A percentile compares a stretch with the other conserved stretches of the same genome.
These are phyloP conservation scores for Trifolium pratense DNA, from an alignment of 306 rosid species.

Conservation along the genomic window DNA sequence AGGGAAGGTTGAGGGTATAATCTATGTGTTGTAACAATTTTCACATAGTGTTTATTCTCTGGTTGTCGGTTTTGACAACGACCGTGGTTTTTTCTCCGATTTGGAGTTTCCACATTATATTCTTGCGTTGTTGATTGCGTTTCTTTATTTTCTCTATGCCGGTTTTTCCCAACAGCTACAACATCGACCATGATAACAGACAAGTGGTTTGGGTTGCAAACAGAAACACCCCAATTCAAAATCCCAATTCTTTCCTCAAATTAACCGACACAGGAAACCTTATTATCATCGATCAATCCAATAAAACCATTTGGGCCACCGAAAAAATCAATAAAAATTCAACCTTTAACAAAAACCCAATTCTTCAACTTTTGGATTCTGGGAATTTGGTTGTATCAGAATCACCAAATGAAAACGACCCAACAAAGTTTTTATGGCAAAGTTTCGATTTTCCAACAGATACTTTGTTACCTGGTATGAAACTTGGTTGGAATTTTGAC, in stretches of 20 bases:
- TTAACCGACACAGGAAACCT: slow-evolving; percentile 51
- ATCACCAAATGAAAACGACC: slow-evolving; percentile 35
- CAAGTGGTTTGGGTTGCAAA: no score
- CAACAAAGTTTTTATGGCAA: slow-evolving; percentile 56
- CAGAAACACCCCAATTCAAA: slow-evolving; percentile 64
- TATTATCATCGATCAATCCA: slow-evolving; percentile 39
- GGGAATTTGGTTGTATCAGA: slow-evolving; percentile 63
- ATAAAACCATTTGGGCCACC: slow-evolving; percentile 53
- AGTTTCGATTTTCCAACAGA: slow-evolving; percentile 76
- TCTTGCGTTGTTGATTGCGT: no score
- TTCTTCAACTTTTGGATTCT: slow-evolving; percentile 60
- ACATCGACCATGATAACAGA: slow-evolving; percentile 13
- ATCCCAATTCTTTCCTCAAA: slow-evolving; percentile 46
- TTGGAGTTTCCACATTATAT: no score
- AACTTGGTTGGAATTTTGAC: slow-evolving; percentile 63
- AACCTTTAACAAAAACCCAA: slow-evolving; percentile 19
- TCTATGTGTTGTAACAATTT: no score
- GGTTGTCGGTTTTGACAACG: no score
- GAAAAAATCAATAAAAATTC: slow-evolving; percentile 34
- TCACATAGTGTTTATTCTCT: no score
- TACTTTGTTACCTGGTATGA: slow-evolving; percentile 77
- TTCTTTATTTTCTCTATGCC: no score
- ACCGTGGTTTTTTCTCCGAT: no score
- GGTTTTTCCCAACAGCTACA: no score
- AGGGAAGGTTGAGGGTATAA: no score